Evolutionary conservation across 352 stramenopile species (phyloP).

Genomic region (Saprolegnia diclina): DNA sequence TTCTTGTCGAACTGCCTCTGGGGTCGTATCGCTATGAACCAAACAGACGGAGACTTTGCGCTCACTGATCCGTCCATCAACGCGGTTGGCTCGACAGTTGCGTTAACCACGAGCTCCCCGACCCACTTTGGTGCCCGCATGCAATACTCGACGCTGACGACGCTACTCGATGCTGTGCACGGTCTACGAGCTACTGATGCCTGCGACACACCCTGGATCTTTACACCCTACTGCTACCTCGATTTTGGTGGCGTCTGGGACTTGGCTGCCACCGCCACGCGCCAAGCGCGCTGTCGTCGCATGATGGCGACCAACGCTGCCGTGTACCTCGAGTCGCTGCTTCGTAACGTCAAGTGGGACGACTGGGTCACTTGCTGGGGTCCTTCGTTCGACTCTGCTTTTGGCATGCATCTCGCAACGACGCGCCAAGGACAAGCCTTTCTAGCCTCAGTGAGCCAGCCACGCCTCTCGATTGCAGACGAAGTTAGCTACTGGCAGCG

Average conservation of each 20-base stretch:
- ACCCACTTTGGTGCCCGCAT: neutral
- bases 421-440: neutral
- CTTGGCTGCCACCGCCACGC: neutral
- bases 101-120: neutral
- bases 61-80: neutral
- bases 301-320: neutral
- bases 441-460: neutral
- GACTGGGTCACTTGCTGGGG: neutral
- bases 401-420: neutral
- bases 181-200: neutral
- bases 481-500: neutral
- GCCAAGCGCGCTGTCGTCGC: neutral
- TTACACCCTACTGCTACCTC: neutral
- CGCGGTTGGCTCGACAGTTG: neutral
- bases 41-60: neutral
- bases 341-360: neutral
- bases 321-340: neutral
- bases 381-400: neutral
- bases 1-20: neutral
- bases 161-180: neutral
- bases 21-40: neutral
- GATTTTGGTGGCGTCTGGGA: neutral
- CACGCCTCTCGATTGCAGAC: neutral
- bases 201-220: neutral
- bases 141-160: neutral